phyloP scores from a whole-genome alignment of 208 protist genomes.

The Paratrypanosoma confusum region DNA sequence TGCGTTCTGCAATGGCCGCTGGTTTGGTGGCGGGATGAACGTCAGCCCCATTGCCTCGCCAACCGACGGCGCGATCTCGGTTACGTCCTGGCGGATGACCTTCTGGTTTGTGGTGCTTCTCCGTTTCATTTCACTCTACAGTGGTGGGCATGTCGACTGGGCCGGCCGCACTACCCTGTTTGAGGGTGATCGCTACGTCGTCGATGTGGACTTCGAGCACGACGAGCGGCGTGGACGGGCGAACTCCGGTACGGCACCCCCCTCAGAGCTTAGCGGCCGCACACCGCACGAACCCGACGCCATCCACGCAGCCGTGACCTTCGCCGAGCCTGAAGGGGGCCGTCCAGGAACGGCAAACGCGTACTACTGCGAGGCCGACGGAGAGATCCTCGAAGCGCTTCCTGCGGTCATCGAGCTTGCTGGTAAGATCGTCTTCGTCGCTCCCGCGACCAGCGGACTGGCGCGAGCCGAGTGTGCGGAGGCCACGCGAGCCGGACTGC shows the following conservation, averaged over 20 bases:
- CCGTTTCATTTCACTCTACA: constrained; percentile 44
- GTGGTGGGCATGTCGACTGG: constrained; percentile 52
- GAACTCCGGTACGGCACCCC: not conserved
- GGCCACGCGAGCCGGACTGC: no score
- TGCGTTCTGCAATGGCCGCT: constrained; percentile 69
- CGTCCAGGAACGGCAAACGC: not conserved
- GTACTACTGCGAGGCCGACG: constrained; percentile 55
- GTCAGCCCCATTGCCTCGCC: constrained; percentile 62
- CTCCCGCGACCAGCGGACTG: no score
- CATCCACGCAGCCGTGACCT: no score
- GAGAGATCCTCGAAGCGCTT: constrained; percentile 48
- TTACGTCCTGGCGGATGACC: constrained; percentile 60
- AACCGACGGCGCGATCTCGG: constrained; percentile 54
- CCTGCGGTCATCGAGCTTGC: constrained; percentile 63
- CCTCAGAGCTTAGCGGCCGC: not conserved
- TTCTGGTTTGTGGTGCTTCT: constrained; percentile 45
- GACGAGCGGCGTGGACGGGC: not conserved
- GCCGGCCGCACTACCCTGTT: constrained; percentile 39
- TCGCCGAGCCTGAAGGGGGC: no score
- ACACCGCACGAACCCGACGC: constrained; percentile 1
- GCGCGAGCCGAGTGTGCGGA: no score
- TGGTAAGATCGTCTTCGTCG: constrained; percentile 38
- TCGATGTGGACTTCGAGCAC: constrained; percentile 30
- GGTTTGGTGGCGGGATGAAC: constrained; percentile 73
- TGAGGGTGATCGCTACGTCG: constrained; percentile 50